Percentiles rank a stretch among this genome's conserved stretches.
phyloP scores from a whole-genome alignment of 768 basidiomycete species.

The Grammothele lineata region DNA sequence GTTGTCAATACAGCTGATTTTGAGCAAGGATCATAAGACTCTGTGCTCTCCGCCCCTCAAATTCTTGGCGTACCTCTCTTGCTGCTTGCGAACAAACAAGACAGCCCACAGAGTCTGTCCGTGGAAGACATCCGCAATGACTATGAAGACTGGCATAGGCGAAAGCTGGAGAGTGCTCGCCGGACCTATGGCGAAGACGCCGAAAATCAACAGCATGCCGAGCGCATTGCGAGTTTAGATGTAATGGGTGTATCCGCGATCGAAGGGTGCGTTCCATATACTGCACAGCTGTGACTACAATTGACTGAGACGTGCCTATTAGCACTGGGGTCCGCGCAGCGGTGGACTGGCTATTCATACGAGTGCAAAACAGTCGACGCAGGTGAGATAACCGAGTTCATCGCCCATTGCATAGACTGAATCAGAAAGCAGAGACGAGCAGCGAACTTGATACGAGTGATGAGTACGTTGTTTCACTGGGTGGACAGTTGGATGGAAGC shows the following conservation, averaged over 20 bases:
- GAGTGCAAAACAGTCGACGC: conserved; percentile 82
- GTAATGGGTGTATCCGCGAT: conserved; percentile 87
- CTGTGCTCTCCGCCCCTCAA: conserved; percentile 83
- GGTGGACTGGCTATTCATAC: conserved; percentile 91
- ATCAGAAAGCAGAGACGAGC: too few relatives aligned
- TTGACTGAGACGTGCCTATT: neutral
- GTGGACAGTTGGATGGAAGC: too few relatives aligned
- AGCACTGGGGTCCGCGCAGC: conserved; percentile 70
- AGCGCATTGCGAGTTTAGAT: conserved; percentile 47
- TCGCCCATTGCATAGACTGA: too few relatives aligned
- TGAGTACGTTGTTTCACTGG: too few relatives aligned
- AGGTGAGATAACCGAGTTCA: conserved; percentile 39
- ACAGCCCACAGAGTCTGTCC: conserved; percentile 71
- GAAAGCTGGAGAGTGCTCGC: conserved; percentile 65
- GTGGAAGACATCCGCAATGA: conserved; percentile 89
- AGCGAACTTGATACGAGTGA: too few relatives aligned
- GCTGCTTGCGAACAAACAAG: conserved; percentile 96
- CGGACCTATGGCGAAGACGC: conserved; percentile 37
- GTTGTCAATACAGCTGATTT: conserved; percentile 6
- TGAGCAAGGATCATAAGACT: conserved; percentile 46
- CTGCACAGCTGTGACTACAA: too few relatives aligned
- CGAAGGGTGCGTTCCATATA: conserved; percentile 62
- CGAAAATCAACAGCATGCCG: conserved; percentile 26
- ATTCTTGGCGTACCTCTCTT: conserved; percentile 88
- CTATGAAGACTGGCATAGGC: conserved; percentile 84